Evolutionary conservation across 768 basidiomycete species (phyloP), one percentile per base, ranked within the genome.

Genomic region (Amanita brunnescens): DNA sequence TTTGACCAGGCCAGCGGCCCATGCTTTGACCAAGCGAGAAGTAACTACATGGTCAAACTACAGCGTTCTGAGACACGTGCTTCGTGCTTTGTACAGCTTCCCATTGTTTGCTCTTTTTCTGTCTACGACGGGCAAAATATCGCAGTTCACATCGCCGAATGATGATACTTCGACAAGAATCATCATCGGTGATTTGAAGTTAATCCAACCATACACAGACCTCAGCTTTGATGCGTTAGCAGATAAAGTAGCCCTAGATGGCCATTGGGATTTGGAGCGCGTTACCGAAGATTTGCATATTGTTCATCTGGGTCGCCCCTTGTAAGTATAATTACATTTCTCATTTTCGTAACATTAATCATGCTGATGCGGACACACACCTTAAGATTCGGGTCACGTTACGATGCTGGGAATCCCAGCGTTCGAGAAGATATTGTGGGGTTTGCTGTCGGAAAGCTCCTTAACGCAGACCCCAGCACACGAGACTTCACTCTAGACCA

Each of bases 91-190:
- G 46, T 21, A 33, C 18, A 2, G 14, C 35, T 37, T 47, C 29
- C 46, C 46, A 34, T 37, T 47, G 21, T 47, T 33, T 24, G 30
- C 46, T 47, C 44, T 46, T 5, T 30, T 46, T 46, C 44, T 46
- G 26, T 46, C 44, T 34, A 46, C 44, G 29, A 46, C 26, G 26
- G 44, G 24, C 26, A 29, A 46, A 6, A 46, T 46, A 46, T 29
- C 29, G 29, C 29, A 46, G 24, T 30, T 46, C 33, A 30, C 14
- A 20, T 34, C 44, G 23, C 44, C 44, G 33, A 14, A 30, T 29
- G 24, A 33, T 2, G 29, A 34, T 37, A 33, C 46, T 34, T 47
- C 35, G 30, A 29, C 2, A 20, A 33, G 46, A 33, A 37, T 47
- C 42, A 43, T 43, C 42, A 43, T 43, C n/a, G 46, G 46, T 37